Base-by-base conservation (phyloP, 768 basidiomycete species). In the Suillus bovinus region DNA sequence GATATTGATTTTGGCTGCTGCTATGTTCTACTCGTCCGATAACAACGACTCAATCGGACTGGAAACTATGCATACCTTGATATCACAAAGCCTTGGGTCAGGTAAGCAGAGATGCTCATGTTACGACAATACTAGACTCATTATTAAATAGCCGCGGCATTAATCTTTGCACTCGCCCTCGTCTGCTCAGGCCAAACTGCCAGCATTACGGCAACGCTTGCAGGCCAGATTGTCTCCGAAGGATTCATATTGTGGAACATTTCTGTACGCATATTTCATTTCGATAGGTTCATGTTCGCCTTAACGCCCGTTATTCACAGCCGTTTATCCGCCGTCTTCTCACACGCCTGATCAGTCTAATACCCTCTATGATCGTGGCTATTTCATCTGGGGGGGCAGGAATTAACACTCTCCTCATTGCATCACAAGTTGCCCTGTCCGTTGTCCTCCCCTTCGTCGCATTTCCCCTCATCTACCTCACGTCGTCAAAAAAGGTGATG, bases 231-330 rank as follows among this genome's bases (percentile, higher is more conserved):
- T 52, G 78, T 84, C 46, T 75, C 75, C 17, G 81, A 84, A 62
- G 83, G 82, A 3, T 80, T 82, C 61, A 74, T 82, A 66, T 71
- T 77, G n/a, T 83, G 82, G 81, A 73, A 72, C 27, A 78, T 81
- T 11, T 79, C 77, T 66, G 72, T 73, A 64, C 22, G 68, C 58
- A 4, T 44, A 11, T 24, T 47, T 38, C 41, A 33, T 38, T 44
- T 38, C 1, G n/a, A 29, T 29, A 11, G 27, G 17, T 14, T 34
- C 24, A 42, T 61, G n/a, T 34, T 39, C 29, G 11, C 22, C 44
- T 62, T 17, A 55, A 22, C 39, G 11, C 52, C 29, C 41, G 29
- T 31, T 29, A 53, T 46, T 50, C 27, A 41, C 29, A 74, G 71
- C 73, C 73, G 17, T 68, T 76, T 46, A 38, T 79, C 29, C 75